phyloP scores from a whole-genome alignment of 176 grass and related monocot genomes.

The Stipa capillata region DNA sequence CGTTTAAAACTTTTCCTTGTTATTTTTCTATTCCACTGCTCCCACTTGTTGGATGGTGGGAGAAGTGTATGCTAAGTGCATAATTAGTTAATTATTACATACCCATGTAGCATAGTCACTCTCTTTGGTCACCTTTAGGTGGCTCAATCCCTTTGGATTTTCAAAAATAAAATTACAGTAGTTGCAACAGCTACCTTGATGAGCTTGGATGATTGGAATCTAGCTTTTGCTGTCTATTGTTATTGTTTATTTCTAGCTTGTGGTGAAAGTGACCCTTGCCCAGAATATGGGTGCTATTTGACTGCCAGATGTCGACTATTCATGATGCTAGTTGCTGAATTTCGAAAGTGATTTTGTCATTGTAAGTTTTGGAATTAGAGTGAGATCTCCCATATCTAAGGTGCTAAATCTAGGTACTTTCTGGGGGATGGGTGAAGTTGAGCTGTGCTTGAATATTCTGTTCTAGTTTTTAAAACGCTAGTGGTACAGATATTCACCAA shows the following conservation, averaged over 20 bases:
- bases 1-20: background rate
- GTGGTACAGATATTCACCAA: background rate
- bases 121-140: background rate
- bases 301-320: background rate
- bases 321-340: background rate
- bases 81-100: background rate
- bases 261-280: background rate
- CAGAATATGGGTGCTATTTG: background rate
- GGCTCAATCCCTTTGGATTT: background rate
- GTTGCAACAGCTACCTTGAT: background rate
- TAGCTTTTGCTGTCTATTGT: background rate
- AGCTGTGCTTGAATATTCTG: background rate
- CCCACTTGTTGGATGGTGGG: background rate
- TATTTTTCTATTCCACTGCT: background rate
- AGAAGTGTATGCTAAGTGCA: background rate
- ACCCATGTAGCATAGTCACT: background rate
- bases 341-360: background rate
- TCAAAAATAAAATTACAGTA: background rate
- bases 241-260: background rate
- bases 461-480: background rate
- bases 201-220: background rate
- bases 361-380: background rate
- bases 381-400: background rate
- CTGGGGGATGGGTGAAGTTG: background rate
- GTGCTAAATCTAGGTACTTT: background rate